Evolutionary conservation across 1,139 yeast genomes (phyloP).

Genomic region (Candida smagusa): DNA sequence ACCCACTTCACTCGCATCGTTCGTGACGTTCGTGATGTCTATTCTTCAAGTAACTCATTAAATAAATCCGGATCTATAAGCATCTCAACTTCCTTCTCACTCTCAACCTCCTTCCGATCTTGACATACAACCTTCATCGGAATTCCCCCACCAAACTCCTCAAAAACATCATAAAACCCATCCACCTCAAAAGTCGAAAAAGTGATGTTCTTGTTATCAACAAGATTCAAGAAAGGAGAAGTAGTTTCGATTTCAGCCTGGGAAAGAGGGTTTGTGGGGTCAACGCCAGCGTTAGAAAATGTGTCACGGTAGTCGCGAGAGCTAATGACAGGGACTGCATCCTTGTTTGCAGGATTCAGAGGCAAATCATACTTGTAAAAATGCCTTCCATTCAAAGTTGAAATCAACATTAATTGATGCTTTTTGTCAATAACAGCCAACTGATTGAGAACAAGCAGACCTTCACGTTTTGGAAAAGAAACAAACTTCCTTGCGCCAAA

Average conservation of each 20-base stretch:
- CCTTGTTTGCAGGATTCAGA: slow-evolving; percentile 10
- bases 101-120: background rate
- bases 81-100: slow-evolving; percentile 1
- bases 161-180: slow-evolving; percentile 10
- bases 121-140: slow-evolving; percentile 10
- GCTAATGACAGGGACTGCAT: slow-evolving; percentile 3
- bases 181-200: slow-evolving; percentile 25
- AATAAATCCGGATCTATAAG: slow-evolving; percentile 7
- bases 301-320: background rate
- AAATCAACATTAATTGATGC: slow-evolving; percentile 38
- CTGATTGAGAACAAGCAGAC: slow-evolving; percentile 20
- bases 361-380: slow-evolving; percentile 48
- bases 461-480: slow-evolving; percentile 21
- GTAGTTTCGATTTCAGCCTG: slow-evolving; percentile 68
- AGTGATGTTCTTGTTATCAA: slow-evolving; percentile 37
- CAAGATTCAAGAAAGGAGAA: slow-evolving; percentile 49
- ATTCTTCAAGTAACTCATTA: slow-evolving; percentile 8
- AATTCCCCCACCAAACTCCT: slow-evolving; percentile 19
- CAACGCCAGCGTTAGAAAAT: background rate
- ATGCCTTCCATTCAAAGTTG: slow-evolving; percentile 43
- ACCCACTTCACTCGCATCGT: no score
- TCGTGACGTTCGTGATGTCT: background rate
- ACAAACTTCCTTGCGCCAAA: slow-evolving; percentile 31
- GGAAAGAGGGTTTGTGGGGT: slow-evolving; percentile 38
- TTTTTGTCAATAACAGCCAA: slow-evolving; percentile 36